Conservation (phyloP, 495 filamentous ascomycete genomes). For the Penicillium nucicola region DNA sequence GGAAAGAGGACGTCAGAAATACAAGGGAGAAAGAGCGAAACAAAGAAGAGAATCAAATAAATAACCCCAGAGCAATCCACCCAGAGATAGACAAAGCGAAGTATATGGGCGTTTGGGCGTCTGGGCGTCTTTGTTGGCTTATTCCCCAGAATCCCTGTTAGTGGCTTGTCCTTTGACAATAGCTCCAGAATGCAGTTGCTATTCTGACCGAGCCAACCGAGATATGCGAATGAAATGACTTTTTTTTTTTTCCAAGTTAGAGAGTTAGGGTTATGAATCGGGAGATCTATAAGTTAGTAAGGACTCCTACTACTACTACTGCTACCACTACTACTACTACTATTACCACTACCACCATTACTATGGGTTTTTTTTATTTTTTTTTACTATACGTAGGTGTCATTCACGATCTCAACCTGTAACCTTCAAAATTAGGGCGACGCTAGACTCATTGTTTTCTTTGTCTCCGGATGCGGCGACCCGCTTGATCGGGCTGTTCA, state of each 20-base stretch:
- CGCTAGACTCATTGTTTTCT: constrained; percentile 32
- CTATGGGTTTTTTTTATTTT: too few relatives aligned
- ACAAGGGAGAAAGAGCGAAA: constrained; percentile 11
- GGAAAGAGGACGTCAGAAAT: constrained; percentile 13
- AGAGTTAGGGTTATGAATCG: not conserved
- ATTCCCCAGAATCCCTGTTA: constrained; percentile 10
- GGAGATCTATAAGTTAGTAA: too few relatives aligned
- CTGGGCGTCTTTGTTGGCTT: constrained; percentile 5
- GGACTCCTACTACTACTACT: not conserved
- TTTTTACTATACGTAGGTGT: too few relatives aligned
- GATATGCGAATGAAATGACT: constrained; percentile 7
- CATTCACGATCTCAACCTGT: too few relatives aligned
- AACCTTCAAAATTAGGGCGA: not conserved
- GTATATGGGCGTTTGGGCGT: constrained; percentile 16
- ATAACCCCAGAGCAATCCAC: not conserved
- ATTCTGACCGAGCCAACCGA: constrained; percentile 26
- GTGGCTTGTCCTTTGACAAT: constrained; percentile 31
- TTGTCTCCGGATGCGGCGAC: constrained; percentile 44
- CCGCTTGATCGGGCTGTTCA: constrained; percentile 16
- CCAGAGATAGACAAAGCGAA: constrained; percentile 14
- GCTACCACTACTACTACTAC: not conserved
- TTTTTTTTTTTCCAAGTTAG: too few relatives aligned
- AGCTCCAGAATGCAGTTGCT: constrained; percentile 12
- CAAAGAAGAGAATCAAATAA: constrained; percentile 3
- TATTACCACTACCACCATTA: not conserved